Evolutionary conservation across 805 yeast genomes (phyloP).

Genomic region (Sugiyamaella americana): DNA sequence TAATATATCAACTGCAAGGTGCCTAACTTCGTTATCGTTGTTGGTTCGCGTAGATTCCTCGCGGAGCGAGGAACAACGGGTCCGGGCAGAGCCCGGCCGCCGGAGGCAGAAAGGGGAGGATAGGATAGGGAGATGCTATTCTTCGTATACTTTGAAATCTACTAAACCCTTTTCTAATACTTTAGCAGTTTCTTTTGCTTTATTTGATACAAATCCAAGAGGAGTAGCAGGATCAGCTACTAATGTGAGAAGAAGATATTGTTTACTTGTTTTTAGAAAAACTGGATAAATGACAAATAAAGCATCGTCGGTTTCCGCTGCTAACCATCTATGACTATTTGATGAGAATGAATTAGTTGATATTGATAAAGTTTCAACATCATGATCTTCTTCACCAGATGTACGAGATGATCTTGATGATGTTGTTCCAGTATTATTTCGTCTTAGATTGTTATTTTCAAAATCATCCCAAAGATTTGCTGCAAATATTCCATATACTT

Average conservation of each 20-base stretch:
- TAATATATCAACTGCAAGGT: no score
- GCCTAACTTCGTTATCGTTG: no score
- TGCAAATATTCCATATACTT: constrained; percentile 28
- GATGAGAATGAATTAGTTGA: not conserved
- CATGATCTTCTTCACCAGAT: not conserved
- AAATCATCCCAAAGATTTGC: constrained; percentile 23
- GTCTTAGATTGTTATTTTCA: not conserved
- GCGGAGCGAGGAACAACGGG: not conserved
- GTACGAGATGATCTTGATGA: not conserved
- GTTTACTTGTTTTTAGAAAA: constrained; percentile 7
- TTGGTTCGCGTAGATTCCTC: no score
- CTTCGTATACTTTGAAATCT: constrained; percentile 14
- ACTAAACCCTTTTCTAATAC: constrained; percentile 23
- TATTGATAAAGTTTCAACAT: not conserved
- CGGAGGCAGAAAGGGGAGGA: not conserved
- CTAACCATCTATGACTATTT: constrained; percentile 21
- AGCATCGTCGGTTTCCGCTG: constrained; percentile 24
- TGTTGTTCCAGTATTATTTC: constrained; percentile 3
- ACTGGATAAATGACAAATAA: constrained; percentile 18
- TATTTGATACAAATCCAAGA: constrained; percentile 23
- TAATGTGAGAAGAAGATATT: constrained; percentile 20
- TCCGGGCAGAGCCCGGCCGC: not conserved
- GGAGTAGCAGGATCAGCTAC: constrained; percentile 28
- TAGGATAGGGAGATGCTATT: not conserved
- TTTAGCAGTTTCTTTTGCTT: constrained; percentile 22